These are phyloP conservation scores for Cutaneotrichosporon mucoides DNA, from an alignment of 1,284 basidiomycete genomes.

Conservation along the genomic window DNA sequence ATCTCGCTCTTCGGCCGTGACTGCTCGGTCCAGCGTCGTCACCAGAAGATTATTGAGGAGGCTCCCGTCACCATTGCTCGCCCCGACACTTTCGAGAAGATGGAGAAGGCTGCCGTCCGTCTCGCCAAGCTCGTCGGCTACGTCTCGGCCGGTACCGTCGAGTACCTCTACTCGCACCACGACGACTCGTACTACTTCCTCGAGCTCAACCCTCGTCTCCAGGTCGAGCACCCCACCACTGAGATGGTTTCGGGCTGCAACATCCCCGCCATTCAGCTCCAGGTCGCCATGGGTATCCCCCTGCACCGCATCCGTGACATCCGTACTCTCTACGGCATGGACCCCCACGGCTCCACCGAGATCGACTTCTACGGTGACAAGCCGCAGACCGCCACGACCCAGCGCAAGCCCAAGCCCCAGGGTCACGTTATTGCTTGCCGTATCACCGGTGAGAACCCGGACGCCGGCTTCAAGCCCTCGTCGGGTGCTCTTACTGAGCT, in stretches of 20 bases:
- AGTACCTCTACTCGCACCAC: slow-evolving; percentile 94
- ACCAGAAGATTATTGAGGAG: slow-evolving; percentile 99
- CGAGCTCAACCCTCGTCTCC: slow-evolving; percentile 98
- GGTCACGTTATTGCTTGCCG: slow-evolving; percentile 99
- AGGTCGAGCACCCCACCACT: slow-evolving; percentile 98
- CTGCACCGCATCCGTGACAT: slow-evolving; percentile 95
- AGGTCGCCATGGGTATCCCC: slow-evolving; percentile 97
- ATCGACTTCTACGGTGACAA: slow-evolving; percentile 96
- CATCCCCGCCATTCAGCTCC: slow-evolving; percentile 93
- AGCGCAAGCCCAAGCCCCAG: slow-evolving; percentile 93
- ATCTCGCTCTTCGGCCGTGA: slow-evolving; percentile 99
- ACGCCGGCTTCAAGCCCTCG: slow-evolving; percentile 99
- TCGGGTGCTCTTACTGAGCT: slow-evolving; percentile 95
- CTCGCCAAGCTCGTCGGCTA: slow-evolving; percentile 98
- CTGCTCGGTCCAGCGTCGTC: slow-evolving; percentile 98
- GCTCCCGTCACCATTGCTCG: slow-evolving; percentile 97
- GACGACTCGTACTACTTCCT: slow-evolving; percentile 96
- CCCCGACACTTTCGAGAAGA: slow-evolving; percentile 84
- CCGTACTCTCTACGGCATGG: slow-evolving; percentile 91
- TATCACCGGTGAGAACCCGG: slow-evolving; percentile 99
- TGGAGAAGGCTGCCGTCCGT: slow-evolving; percentile 98
- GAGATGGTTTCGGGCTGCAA: slow-evolving; percentile 99
- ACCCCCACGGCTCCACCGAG: slow-evolving; percentile 76
- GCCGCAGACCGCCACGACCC: slow-evolving; percentile 78
- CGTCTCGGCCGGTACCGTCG: slow-evolving; percentile 97